Percentiles rank a stretch among this genome's conserved stretches.
Evolutionary conservation across 257 asterid species (phyloP).

Genomic region (Anisodus acutangulus): DNA sequence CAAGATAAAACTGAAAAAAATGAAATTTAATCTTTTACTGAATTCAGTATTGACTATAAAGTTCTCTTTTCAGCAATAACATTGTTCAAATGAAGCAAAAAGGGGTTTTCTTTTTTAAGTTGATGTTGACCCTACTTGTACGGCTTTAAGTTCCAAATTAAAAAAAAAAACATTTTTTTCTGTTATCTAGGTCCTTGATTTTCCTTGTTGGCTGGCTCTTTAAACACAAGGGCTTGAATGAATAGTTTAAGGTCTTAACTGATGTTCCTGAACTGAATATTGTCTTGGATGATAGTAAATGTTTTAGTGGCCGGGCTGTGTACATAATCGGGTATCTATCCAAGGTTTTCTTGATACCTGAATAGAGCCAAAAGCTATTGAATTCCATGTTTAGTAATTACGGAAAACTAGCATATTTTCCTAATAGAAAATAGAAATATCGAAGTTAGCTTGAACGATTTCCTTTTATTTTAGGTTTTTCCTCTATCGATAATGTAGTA

Average conservation of each 20-base stretch:
- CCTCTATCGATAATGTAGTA: neutral
- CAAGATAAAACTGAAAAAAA: too few species aligned
- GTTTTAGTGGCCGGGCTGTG: neutral
- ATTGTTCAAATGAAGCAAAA: neutral
- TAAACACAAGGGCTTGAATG: neutral
- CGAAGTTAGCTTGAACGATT: neutral
- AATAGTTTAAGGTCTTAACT: neutral
- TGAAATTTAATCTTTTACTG: neutral
- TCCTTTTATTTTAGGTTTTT: neutral
- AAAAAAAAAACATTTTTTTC: neutral
- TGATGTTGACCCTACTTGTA: slow-evolving; percentile 22
- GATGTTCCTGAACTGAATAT: slow-evolving; percentile 8
- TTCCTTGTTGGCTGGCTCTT: neutral
- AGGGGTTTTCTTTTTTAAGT: neutral
- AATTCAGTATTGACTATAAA: slow-evolving; percentile 7
- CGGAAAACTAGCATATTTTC: neutral
- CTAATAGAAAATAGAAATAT: neutral
- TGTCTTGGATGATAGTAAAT: neutral
- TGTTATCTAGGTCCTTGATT: slow-evolving; percentile 2
- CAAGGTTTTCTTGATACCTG: neutral
- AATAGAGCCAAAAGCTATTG: neutral
- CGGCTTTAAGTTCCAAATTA: slow-evolving; percentile 15
- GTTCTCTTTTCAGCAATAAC: neutral
- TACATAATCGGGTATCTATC: neutral
- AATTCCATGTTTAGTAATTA: neutral